phyloP scores from a whole-genome alignment of 768 basidiomycete genomes.

The Mycena haematopus region DNA sequence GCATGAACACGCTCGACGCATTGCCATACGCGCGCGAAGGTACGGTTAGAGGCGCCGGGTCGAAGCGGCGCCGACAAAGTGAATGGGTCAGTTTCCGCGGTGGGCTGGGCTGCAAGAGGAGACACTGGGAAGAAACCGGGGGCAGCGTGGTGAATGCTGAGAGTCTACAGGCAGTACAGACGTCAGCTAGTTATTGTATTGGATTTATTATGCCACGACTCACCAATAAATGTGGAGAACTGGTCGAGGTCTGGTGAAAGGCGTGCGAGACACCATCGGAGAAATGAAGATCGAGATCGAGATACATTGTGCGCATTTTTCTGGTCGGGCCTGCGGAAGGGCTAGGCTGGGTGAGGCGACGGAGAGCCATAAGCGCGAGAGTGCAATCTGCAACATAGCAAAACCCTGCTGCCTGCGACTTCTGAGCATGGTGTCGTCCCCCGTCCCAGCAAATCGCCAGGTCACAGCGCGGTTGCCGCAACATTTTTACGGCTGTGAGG shows the following conservation, averaged over 20 bases:
- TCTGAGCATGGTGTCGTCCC: conserved; percentile 88
- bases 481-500: conserved; percentile 69
- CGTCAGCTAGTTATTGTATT: background rate
- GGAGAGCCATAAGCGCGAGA: conserved; percentile 76
- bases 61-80: conserved; percentile 83
- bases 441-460: conserved; percentile 92
- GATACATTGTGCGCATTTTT: conserved; percentile 79
- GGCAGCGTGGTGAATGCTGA: conserved; percentile 85
- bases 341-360: conserved; percentile 28
- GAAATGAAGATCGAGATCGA: conserved; percentile 93
- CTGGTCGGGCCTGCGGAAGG: conserved; percentile 24
- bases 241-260: conserved; percentile 52
- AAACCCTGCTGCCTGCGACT: conserved; percentile 82
- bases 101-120: conserved; percentile 53
- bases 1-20: conserved; percentile 64
- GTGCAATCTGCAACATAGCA: conserved; percentile 95
- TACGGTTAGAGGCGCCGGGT: conserved; percentile 69
- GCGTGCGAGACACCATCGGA: conserved; percentile 88
- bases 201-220: conserved; percentile 11
- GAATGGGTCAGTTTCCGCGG: conserved; percentile 57
- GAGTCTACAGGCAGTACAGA: conserved; percentile 50
- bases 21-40: conserved; percentile 70
- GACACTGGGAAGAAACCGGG: conserved; percentile 86
- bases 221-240: conserved; percentile 55
- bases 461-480: conserved; percentile 58